These are phyloP conservation scores for Trypanosoma mega DNA, from an alignment of 208 protist genomes.

Conservation along the genomic window DNA sequence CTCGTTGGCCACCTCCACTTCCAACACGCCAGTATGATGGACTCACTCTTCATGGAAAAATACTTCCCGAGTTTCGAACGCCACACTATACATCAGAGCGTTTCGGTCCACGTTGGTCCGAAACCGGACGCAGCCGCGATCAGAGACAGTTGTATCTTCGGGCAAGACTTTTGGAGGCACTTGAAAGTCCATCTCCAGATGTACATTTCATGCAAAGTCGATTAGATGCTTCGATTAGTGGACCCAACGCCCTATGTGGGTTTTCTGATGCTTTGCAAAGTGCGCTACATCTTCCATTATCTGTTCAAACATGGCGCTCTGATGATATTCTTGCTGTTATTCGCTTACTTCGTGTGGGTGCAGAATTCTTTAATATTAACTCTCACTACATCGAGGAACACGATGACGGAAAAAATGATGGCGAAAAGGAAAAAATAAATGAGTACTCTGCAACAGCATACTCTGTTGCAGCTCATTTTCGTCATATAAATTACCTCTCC, in stretches of 20 bases:
- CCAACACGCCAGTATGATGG: conserved; percentile 9
- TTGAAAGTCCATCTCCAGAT: conserved; percentile 4
- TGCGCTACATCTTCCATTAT: conserved; percentile 1
- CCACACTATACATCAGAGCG: conserved; percentile 18
- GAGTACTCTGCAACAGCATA: not conserved
- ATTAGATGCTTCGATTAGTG: conserved; percentile 3
- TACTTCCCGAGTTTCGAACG: conserved; percentile 11
- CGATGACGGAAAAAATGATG: no score
- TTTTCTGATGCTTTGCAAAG: conserved; percentile 3
- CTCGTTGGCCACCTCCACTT: conserved; percentile 23
- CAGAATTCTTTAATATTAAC: not conserved
- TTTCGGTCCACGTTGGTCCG: conserved; percentile 5
- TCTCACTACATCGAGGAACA: no score
- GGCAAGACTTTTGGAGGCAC: conserved; percentile 1
- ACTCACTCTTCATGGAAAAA: conserved; percentile 8
- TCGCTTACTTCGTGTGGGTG: conserved; percentile 7
- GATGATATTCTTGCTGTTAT: conserved; percentile 11
- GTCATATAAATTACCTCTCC: conserved; percentile 4
- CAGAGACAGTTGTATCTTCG: not conserved
- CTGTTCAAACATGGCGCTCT: conserved; percentile 4
- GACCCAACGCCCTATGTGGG: conserved; percentile 6
- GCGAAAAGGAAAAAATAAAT: not conserved
- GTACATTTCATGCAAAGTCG: not conserved
- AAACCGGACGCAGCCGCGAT: not conserved
- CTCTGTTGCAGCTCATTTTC: conserved; percentile 9